Evolutionary conservation across 805 yeast species (phyloP), one percentile per base, ranked within the genome.

Genomic region (Jamesozyma rosinii): DNA sequence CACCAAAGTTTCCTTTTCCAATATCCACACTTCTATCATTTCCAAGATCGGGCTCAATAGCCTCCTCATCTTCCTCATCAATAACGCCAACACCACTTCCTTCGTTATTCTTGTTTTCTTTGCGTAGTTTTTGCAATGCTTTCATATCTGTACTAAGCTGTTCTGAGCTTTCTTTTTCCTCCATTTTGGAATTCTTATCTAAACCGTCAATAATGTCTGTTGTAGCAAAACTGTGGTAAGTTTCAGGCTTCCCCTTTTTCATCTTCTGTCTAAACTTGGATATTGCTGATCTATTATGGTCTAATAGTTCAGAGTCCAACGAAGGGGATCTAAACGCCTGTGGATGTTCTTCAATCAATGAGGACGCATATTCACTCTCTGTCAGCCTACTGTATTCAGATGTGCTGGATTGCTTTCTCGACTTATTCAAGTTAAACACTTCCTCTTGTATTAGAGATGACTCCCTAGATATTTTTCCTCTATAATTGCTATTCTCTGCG

Each of bases 271-370:
- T 42, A 17, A 43, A 26, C 13, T 35, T 20, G 5, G 44, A 35
- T 15, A 43, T 42, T 9, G 26, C 30, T 1, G 37, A 38, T 3
- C 41, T 44, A 35, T 37, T 44, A 2, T 14, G 22, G 18, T 35
- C 37, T 5, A 20, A 24, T 24, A 32, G 27, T 22, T 38, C 41
- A 5, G 44, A 45, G 6, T 40, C 47, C 8, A 41, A 44, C 5
- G 53, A 43, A 14, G 40, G 45, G 5, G 48, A 35, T 17, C 42
- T 35, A 29, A 51, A 37, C 22, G 55, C 46, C 33, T 49, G 58
- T 21, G 59, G 50, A 4, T 49, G 48, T 6, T 57, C 53, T 33
- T 57, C 63, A 14, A 58, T 45, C n/a, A 54, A 39, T 2, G 63
- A 61, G 21, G 51, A 49, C 21, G 59, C 49, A 3, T 20, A 22